Percentiles rank a stretch among this genome's conserved stretches.
phyloP scores from a whole-genome alignment of 148 eudicot species.

The Polygonum aviculare region DNA sequence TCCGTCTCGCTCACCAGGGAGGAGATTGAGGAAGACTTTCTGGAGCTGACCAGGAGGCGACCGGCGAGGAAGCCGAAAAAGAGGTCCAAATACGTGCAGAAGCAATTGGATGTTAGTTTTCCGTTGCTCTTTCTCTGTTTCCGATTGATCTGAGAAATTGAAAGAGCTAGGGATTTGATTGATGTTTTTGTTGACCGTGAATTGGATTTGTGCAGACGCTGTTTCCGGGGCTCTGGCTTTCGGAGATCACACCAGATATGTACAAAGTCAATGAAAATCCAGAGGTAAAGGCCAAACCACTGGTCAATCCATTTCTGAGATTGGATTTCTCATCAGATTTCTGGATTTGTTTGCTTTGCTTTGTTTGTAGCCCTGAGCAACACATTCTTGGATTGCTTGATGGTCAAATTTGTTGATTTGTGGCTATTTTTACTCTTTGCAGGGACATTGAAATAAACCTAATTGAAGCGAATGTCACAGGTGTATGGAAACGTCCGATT shows the following conservation, averaged over 20 bases:
- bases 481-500: not conserved
- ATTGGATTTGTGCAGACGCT: slow-evolving; percentile 20
- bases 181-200: slow-evolving; percentile 1
- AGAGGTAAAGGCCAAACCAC: slow-evolving; percentile 21
- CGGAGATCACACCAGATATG: slow-evolving; percentile 42
- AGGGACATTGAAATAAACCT: slow-evolving; percentile 7
- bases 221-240: slow-evolving; percentile 35
- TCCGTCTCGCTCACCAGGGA: slow-evolving; percentile 25
- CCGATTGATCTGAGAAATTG: not conserved
- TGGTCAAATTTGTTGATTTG: not conserved
- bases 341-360: not conserved
- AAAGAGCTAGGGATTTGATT: not conserved
- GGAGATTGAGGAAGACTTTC: slow-evolving; percentile 35
- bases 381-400: no score
- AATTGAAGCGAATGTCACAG: not conserved
- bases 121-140: not conserved
- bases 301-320: not conserved
- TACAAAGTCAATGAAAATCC: slow-evolving; percentile 34
- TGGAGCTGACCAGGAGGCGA: slow-evolving; percentile 23
- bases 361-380: no score
- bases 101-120: slow-evolving; percentile 27
- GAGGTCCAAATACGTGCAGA: slow-evolving; percentile 29
- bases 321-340: not conserved
- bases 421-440: not conserved
- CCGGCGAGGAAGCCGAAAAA: slow-evolving; percentile 41